Percentiles rank a stretch among this genome's conserved stretches.
These are phyloP conservation scores for Neofusicoccum sp. DNA, from an alignment of 2,329 filamentous ascomycete species.

Conservation along the genomic window DNA sequence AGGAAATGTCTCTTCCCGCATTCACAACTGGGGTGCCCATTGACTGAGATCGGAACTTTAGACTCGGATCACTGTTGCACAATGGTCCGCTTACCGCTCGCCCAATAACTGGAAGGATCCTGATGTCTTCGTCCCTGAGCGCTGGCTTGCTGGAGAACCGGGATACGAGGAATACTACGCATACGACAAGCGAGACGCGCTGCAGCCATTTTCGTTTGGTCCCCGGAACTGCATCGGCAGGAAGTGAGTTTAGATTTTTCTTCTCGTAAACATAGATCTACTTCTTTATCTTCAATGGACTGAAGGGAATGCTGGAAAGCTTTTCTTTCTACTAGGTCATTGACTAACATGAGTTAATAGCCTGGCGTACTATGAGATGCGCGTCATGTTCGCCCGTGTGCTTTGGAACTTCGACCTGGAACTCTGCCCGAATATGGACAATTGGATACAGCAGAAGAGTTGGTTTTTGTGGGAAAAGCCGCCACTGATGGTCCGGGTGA, in stretches of 20 bases:
- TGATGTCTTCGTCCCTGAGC: constrained; percentile 42
- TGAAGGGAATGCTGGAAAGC: no score
- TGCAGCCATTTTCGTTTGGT: constrained; percentile 50
- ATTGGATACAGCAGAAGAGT: constrained; percentile 34
- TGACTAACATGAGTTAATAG: constrained; percentile 25
- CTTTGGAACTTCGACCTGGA: constrained; percentile 44
- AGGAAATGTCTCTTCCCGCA: no score
- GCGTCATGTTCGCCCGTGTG: constrained; percentile 41
- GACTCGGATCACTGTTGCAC: constrained; percentile 28
- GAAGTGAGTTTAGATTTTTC: constrained; percentile 32
- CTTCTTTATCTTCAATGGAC: no score
- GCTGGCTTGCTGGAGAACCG: constrained; percentile 40
- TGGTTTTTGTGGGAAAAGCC: constrained; percentile 43
- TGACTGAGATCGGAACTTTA: no score
- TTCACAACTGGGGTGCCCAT: no score
- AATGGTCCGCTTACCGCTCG: constrained; percentile 19
- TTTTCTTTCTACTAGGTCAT: neutral
- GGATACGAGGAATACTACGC: constrained; percentile 30
- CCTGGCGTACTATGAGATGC: constrained; percentile 45
- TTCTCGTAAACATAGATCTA: neutral
- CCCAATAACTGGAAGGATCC: constrained; percentile 39
- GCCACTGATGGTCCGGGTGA: constrained; percentile 33
- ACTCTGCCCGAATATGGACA: constrained; percentile 34
- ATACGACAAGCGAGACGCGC: constrained; percentile 36
- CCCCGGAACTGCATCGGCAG: constrained; percentile 43